Conservation (phyloP, 805 yeast species). For the Metschnikowia bowlesiae region DNA sequence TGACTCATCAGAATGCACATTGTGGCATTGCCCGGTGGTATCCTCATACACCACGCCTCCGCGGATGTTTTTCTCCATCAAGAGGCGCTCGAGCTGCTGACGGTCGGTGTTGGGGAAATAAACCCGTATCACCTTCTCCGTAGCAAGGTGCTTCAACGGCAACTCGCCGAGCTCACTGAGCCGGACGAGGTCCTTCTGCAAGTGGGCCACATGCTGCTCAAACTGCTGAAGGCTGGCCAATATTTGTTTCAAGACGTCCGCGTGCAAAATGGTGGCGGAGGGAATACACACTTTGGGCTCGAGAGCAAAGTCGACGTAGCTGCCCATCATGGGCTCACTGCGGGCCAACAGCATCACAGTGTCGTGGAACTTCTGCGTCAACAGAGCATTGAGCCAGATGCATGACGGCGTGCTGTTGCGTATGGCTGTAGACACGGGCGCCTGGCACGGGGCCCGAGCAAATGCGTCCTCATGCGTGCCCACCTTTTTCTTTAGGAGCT, state of each 20-base stretch:
- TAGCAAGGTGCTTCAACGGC: conserved; percentile 48
- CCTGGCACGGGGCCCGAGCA: background rate
- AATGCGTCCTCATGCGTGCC: conserved; percentile 2
- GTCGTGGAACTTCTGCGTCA: conserved; percentile 22
- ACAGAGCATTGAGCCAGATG: conserved; percentile 28
- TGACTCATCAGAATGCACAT: conserved; percentile 2
- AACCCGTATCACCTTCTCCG: conserved; percentile 39
- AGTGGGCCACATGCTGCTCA: conserved; percentile 38
- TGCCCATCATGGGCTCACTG: conserved; percentile 11
- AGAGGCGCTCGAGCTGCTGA: conserved; percentile 49
- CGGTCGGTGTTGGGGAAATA: conserved; percentile 71
- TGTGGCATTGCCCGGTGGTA: background rate
- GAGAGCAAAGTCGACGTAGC: conserved; percentile 33
- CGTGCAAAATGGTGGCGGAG: conserved; percentile 27
- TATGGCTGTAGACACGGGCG: background rate
- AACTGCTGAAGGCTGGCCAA: conserved; percentile 20
- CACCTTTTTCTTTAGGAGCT: conserved; percentile 13
- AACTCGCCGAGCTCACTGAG: conserved; percentile 62
- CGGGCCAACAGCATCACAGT: conserved; percentile 14
- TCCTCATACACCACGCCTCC: conserved; percentile 50
- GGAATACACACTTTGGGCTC: conserved; percentile 28
- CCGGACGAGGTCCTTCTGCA: conserved; percentile 39
- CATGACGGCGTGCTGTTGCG: conserved; percentile 6
- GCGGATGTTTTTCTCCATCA: conserved; percentile 56
- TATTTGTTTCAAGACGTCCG: conserved; percentile 25